Evolutionary conservation across 768 basidiomycete genomes (phyloP).

Genomic region (Lactifluus echinatus): DNA sequence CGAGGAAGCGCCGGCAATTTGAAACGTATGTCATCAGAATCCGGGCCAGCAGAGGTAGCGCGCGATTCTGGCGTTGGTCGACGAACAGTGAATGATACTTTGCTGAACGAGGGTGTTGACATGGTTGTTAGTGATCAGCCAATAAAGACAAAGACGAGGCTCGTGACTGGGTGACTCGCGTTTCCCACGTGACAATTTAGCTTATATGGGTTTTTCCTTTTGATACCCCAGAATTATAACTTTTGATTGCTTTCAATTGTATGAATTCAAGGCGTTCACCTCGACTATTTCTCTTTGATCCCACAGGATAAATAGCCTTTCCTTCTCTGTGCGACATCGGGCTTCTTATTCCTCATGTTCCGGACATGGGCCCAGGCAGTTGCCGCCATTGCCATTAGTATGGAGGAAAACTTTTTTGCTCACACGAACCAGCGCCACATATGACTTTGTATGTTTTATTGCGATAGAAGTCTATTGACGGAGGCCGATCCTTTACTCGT

Average conservation of each 20-base stretch:
- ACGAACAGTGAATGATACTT: conserved; percentile 80
- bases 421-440: background rate
- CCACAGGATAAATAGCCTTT: background rate
- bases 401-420: too few relatives aligned
- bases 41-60: conserved; percentile 51
- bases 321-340: background rate
- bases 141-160: too few relatives aligned
- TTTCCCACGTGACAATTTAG: background rate
- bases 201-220: too few relatives aligned
- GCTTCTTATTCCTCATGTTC: too few relatives aligned
- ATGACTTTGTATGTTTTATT: background rate
- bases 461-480: background rate
- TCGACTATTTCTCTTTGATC: too few relatives aligned
- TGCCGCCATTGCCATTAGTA: too few relatives aligned
- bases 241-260: too few relatives aligned
- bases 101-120: conserved; percentile 25
- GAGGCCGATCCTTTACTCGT: too few relatives aligned
- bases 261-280: too few relatives aligned
- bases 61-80: conserved; percentile 66
- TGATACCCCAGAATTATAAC: too few relatives aligned
- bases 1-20: conserved; percentile 55
- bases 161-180: background rate
- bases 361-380: too few relatives aligned
- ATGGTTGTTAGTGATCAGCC: background rate
- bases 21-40: conserved; percentile 47